Conservation (phyloP, 768 basidiomycete genomes). For the Phlegmacium glaucopus region DNA sequence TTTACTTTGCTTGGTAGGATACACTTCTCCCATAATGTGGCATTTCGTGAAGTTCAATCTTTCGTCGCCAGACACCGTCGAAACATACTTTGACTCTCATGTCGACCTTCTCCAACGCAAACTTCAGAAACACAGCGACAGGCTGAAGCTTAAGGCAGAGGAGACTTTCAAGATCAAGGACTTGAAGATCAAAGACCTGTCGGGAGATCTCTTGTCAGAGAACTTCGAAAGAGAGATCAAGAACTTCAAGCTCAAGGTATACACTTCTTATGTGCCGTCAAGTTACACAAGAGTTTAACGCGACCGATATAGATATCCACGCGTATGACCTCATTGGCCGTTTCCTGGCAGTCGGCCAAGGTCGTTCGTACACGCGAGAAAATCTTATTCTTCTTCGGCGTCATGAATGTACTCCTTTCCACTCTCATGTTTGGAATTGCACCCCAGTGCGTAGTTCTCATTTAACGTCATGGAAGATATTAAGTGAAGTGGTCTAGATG, state of each 20-base stretch:
- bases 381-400: conserved; percentile 90
- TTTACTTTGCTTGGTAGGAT: conserved; percentile 80
- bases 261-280: conserved; percentile 4
- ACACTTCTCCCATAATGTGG: conserved; percentile 18
- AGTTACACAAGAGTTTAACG: conserved; percentile 1
- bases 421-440: conserved; percentile 85
- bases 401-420: conserved; percentile 83
- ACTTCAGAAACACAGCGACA: conserved; percentile 83
- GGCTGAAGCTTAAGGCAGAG: conserved; percentile 78
- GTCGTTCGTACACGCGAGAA: conserved; percentile 81
- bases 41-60: conserved; percentile 9
- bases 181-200: conserved; percentile 56
- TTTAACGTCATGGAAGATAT: neutral
- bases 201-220: conserved; percentile 64
- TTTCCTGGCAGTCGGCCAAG: conserved; percentile 92
- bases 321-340: conserved; percentile 72
- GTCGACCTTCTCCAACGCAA: conserved; percentile 79
- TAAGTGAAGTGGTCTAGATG: conserved; percentile 47
- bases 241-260: conserved; percentile 82
- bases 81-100: conserved; percentile 94
- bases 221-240: conserved; percentile 86
- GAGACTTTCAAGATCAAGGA: conserved; percentile 72
- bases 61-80: conserved; percentile 70
- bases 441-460: conserved; percentile 61
- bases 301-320: conserved; percentile 57